A percentile compares a stretch with the other conserved stretches of the same genome.
Evolutionary conservation across 2,329 filamentous ascomycete species (phyloP).

Genomic region (Ophiostoma pallidulum): DNA sequence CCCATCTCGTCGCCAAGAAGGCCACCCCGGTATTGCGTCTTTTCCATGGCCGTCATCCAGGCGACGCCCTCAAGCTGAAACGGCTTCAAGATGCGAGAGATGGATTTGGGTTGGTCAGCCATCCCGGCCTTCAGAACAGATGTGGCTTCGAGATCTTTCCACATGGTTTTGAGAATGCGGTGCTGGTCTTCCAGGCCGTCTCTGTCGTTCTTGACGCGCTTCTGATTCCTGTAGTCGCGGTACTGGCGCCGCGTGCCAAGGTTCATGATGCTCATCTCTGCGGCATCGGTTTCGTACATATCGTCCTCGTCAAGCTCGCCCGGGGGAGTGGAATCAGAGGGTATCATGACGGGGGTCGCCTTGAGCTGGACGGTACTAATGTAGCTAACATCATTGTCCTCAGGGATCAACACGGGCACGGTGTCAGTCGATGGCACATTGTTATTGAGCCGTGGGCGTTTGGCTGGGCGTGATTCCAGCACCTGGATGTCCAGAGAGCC

Average conservation of each 20-base stretch:
- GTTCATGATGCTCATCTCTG: background rate
- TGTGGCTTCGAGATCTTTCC: constrained; percentile 62
- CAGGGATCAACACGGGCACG: background rate
- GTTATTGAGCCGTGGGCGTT: no score
- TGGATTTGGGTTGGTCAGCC: constrained; percentile 64
- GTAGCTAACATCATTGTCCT: background rate
- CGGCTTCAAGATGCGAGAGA: constrained; percentile 76
- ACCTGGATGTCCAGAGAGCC: background rate
- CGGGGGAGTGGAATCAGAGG: no score
- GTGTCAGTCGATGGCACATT: no score
- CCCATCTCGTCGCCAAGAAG: constrained; percentile 97
- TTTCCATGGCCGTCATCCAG: constrained; percentile 91
- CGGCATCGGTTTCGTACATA: no score
- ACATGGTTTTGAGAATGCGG: constrained; percentile 75
- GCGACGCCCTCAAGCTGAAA: constrained; percentile 90
- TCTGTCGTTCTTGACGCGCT: constrained; percentile 40
- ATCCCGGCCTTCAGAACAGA: constrained; percentile 53
- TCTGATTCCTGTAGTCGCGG: constrained; percentile 18
- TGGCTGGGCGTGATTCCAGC: constrained; percentile 4
- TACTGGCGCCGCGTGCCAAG: constrained; percentile 27
- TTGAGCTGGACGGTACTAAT: background rate
- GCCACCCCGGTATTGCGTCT: constrained; percentile 76
- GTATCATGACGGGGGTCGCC: no score
- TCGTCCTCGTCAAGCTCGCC: background rate
- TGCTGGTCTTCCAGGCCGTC: constrained; percentile 64